Evolutionary conservation across 805 yeast genomes (phyloP), one percentile per base, ranked within the genome.

Genomic region (Cyberlindnera maclurae): DNA sequence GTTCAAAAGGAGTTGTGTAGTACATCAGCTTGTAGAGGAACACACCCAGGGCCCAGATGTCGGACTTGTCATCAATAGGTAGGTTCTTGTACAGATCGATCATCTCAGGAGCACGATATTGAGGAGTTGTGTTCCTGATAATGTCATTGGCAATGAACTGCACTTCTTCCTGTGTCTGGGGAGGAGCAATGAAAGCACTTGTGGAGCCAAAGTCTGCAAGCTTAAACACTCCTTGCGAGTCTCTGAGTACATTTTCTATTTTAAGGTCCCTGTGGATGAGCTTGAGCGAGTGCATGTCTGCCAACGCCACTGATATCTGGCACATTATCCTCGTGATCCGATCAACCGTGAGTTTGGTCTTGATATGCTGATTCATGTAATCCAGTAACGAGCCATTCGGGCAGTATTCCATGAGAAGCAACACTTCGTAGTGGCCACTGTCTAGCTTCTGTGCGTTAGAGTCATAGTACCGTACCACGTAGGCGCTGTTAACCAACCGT

Each of bases 41-140:
- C 26, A 93, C 81, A 10, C 98, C 98, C 34, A 90, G 64, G 0
- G 98, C 98, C 98, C 98, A 90, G 34, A 90, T 84, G 62, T 90
- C 98, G 7, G 90, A 72, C 60, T 87, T 87, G 52, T 89, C 94
- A 60, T 90, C 93, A 30, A 90, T 83, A 2, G 96, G 93, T 34
- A 78, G 64, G 6, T 88, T 84, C 34, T 87, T 68, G 57, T 82
- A 81, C 18, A 89, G 69, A 60, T 90, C 97, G 40, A 90, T 75
- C 97, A 90, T 93, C 57, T 90, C 98, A 0, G 98, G 98, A 0
- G 94, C 71, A 46, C 98, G 69, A 58, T 90, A 90, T 60, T 93
- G 98, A 12, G 96, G 95, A 4, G 98, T 90, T 0, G 98, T 90
- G 55, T 90, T 95, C 46, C 80, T 77, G 52, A 86, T 74, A 40